phyloP scores from a whole-genome alignment of 2,329 filamentous ascomycete genomes.

The Monosporascus sp. region DNA sequence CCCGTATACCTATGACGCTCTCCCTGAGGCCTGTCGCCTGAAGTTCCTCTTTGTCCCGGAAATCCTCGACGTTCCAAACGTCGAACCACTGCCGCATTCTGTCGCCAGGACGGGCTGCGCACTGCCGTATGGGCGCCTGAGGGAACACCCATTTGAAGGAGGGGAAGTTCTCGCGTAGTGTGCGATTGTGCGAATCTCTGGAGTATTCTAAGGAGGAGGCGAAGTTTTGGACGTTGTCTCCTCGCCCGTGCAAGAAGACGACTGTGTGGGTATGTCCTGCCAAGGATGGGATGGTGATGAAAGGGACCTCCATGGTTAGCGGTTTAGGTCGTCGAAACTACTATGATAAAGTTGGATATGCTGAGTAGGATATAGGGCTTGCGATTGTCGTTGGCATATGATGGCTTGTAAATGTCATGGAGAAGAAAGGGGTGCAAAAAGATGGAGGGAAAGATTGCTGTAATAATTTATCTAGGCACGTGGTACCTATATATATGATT shows the following conservation, averaged over 20 bases:
- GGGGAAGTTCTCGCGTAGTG: conserved; percentile 34
- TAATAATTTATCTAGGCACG: too few relatives aligned
- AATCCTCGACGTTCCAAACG: conserved; percentile 35
- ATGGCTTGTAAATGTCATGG: too few relatives aligned
- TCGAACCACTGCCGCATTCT: conserved; percentile 45
- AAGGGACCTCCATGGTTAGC: neutral
- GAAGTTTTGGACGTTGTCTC: conserved; percentile 32
- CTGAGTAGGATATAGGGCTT: too few relatives aligned
- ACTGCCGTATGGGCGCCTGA: conserved; percentile 28
- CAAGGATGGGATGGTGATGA: conserved; percentile 8
- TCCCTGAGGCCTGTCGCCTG: conserved; percentile 36
- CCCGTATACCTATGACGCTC: conserved; percentile 27
- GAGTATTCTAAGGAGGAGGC: conserved; percentile 22
- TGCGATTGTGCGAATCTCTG: conserved; percentile 25
- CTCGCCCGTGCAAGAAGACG: conserved; percentile 41
- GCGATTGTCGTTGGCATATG: too few relatives aligned
- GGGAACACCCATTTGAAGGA: conserved; percentile 46
- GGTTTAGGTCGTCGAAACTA: neutral
- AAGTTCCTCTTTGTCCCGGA: conserved; percentile 33
- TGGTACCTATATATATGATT: too few relatives aligned
- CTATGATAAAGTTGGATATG: too few relatives aligned
- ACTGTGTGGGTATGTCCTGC: conserved; percentile 36
- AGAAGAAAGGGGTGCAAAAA: too few relatives aligned
- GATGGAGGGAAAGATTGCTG: too few relatives aligned
- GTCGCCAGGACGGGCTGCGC: conserved; percentile 18